Conservation (phyloP, 1,284 basidiomycete genomes). For the Mycena sp. region DNA sequence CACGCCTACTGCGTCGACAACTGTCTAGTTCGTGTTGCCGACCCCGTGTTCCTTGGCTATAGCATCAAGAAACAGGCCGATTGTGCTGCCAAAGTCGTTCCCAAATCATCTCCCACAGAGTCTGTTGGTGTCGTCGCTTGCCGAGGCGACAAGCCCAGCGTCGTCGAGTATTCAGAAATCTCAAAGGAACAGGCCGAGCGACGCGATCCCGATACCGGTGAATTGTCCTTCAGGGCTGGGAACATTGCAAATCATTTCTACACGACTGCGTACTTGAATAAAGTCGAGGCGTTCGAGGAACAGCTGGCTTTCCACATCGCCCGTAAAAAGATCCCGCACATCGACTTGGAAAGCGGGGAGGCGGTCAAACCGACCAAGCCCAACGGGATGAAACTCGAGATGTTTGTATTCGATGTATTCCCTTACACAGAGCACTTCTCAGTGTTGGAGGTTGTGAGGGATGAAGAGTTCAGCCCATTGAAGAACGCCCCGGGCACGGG, state of each 20-base stretch:
- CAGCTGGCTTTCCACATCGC: constrained; percentile 98
- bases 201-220: constrained; percentile 73
- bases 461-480: constrained; percentile 95
- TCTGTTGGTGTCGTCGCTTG: constrained; percentile 95
- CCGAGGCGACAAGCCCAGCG: constrained; percentile 84
- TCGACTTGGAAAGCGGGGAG: constrained; percentile 75
- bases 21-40: constrained; percentile 97
- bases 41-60: constrained; percentile 96
- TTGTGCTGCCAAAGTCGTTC: constrained; percentile 96
- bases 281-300: constrained; percentile 85
- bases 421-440: constrained; percentile 88
- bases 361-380: constrained; percentile 84
- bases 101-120: constrained; percentile 88
- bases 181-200: constrained; percentile 86
- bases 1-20: constrained; percentile 99
- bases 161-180: constrained; percentile 99
- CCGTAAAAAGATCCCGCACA: constrained; percentile 94
- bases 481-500: constrained; percentile 97
- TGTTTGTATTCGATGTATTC: constrained; percentile 99
- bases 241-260: constrained; percentile 99
- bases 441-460: constrained; percentile 89
- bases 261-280: constrained; percentile 86
- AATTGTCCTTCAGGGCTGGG: constrained; percentile 91
- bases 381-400: constrained; percentile 99
- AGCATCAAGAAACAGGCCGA: constrained; percentile 88